phyloP scores from a whole-genome alignment of 768 basidiomycete species.

The Podaxis sp. region DNA sequence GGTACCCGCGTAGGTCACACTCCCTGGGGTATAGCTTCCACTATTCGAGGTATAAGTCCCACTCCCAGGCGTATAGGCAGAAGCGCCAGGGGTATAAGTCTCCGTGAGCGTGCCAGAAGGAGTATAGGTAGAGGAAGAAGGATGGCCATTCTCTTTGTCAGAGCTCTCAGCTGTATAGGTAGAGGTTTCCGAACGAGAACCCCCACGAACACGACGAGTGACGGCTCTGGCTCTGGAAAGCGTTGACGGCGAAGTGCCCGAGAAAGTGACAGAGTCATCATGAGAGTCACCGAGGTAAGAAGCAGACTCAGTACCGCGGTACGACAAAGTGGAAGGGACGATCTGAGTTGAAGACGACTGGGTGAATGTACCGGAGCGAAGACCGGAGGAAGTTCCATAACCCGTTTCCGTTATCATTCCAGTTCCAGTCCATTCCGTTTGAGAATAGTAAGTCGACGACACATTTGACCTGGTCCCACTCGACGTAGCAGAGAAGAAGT shows the following conservation, averaged over 20 bases:
- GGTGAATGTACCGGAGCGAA: constrained; percentile 25
- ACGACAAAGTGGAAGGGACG: constrained; percentile 51
- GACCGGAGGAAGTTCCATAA: constrained; percentile 29
- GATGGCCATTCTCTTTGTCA: constrained; percentile 56
- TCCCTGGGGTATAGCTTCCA: constrained; percentile 28
- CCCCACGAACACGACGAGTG: constrained; percentile 46
- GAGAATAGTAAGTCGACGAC: constrained; percentile 40
- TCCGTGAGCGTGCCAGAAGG: neutral
- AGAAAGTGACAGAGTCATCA: constrained; percentile 37
- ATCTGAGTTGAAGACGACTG: constrained; percentile 40
- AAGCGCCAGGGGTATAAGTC: constrained; percentile 6
- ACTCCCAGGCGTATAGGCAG: constrained; percentile 22
- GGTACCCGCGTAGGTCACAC: constrained; percentile 27
- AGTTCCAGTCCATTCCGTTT: constrained; percentile 20
- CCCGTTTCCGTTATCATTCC: constrained; percentile 13
- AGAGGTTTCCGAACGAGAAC: constrained; percentile 43
- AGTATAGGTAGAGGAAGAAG: constrained; percentile 1
- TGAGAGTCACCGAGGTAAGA: constrained; percentile 61
- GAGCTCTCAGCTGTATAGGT: constrained; percentile 44
- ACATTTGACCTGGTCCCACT: constrained; percentile 30
- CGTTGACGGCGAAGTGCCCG: constrained; percentile 48
- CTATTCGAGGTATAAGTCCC: constrained; percentile 23
- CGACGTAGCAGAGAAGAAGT: constrained; percentile 40
- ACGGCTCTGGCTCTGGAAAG: constrained; percentile 62
- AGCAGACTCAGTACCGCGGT: constrained; percentile 49